A percentile compares a stretch with the other conserved stretches of the same genome.
These are phyloP conservation scores for Tagetes patula DNA, from an alignment of 129 eudicot species.

Conservation along the genomic window DNA sequence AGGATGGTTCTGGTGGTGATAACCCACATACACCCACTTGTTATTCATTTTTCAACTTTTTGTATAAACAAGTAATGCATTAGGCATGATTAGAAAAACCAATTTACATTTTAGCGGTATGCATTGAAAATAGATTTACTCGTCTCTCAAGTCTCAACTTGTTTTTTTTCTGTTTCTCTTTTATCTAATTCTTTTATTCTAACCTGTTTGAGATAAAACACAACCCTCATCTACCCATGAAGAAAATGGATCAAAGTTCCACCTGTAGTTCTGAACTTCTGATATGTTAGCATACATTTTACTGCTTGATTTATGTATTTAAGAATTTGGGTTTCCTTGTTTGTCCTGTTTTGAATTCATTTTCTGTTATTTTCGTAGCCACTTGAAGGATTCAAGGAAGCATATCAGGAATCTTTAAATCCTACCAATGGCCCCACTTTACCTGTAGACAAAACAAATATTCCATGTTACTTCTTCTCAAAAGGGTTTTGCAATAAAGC, in stretches of 20 bases:
- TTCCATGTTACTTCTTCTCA: conserved; percentile 56
- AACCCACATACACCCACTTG: background rate
- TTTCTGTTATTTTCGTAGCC: conserved; percentile 46
- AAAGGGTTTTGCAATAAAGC: conserved; percentile 68
- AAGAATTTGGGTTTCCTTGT: conserved; percentile 6
- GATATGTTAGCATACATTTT: background rate
- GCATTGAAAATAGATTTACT: background rate
- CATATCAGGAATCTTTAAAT: conserved; percentile 38
- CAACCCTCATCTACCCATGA: background rate
- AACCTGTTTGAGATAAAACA: background rate
- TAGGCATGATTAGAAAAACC: background rate
- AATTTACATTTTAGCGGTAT: background rate
- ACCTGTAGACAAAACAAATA: conserved; percentile 42
- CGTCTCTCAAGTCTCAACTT: background rate
- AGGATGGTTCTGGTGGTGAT: background rate
- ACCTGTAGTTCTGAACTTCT: background rate
- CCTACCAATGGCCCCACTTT: conserved; percentile 25
- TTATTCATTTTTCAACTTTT: background rate
- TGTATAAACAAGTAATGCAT: background rate
- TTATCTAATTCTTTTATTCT: background rate
- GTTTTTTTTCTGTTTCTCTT: background rate
- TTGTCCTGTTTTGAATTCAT: conserved; percentile 11
- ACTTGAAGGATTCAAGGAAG: conserved; percentile 48
- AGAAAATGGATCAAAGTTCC: background rate
- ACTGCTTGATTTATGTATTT: background rate